Base-by-base conservation (phyloP, 768 basidiomycete species). In the Mycena filopes region DNA sequence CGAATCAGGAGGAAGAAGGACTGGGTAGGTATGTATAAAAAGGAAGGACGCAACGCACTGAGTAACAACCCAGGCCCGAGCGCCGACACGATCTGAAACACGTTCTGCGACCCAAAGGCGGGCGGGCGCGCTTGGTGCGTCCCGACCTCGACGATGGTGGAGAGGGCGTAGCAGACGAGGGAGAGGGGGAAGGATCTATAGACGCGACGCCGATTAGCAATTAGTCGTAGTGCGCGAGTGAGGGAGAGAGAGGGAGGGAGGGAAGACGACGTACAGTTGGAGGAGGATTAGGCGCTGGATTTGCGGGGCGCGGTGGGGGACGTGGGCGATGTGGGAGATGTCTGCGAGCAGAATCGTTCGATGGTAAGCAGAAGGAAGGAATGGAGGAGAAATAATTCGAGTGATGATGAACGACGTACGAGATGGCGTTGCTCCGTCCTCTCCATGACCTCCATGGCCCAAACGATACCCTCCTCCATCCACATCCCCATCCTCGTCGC, bases 51-150 rank as follows among this genome's bases (percentile, higher is more conserved):
- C 36, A 2, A 36, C 43, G 16, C n/a, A 45, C 89, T 83, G 68
- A 90, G 86, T 38, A 88, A 71, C 23, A 90, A 36, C 12, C 78
- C 76, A 10, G 89, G 89, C 8, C 82, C 86, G 89, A 89, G 91
- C 12, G 81, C 87, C 11, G 79, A 81, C 26, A 89, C 74, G 20
- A 91, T 69, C 47, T 91, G 72, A 41, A 87, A 86, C 58, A 91
- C 71, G 72, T 91, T 87, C 63, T 91, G 89, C 29, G 89, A 85
- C 28, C 89, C 89, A 68, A 91, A 84, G 5, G 89, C 77, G 16
- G 82, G 75, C 2, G 89, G 87, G 15, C 68, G 67, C 25, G 74
- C 53, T 1, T 75, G 76, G 47, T 73, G 73, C 54, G 38, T 76
- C 31, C 72, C 79, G 41, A 87, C 78, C 70, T 89, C 87, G 41